Conservation (phyloP, 2,329 filamentous ascomycete species). For the Colletotrichum agaves region DNA sequence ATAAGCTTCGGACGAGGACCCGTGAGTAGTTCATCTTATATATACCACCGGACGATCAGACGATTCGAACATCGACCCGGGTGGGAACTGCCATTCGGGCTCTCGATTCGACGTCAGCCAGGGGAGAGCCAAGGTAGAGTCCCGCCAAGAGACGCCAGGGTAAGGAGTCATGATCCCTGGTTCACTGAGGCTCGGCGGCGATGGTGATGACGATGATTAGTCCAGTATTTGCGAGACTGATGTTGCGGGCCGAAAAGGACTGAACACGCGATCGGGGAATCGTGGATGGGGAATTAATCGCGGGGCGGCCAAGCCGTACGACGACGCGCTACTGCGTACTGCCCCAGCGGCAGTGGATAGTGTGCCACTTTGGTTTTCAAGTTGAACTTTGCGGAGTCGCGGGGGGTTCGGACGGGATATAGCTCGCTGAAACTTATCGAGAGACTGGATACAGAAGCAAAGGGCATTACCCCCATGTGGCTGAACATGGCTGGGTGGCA, state of each 20-base stretch:
- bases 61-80: not conserved
- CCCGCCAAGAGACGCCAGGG: conserved; percentile 18
- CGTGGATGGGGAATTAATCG: conserved; percentile 24
- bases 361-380: conserved; percentile 14
- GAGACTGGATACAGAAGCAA: not conserved
- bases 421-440: conserved; percentile 30
- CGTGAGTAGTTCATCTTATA: conserved; percentile 31
- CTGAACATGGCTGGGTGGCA: no score
- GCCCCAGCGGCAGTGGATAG: conserved; percentile 16
- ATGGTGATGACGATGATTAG: conserved; percentile 15
- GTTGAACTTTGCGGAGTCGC: conserved; percentile 27
- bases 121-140: conserved; percentile 26
- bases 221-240: conserved; percentile 12
- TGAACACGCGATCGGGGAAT: conserved; percentile 7
- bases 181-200: conserved; percentile 20
- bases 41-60: conserved; percentile 9
- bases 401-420: conserved; percentile 27
- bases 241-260: conserved; percentile 18
- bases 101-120: conserved; percentile 31
- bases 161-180: conserved; percentile 32
- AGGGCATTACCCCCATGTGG: no score
- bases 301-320: conserved; percentile 31
- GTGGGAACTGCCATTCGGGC: conserved; percentile 5
- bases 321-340: conserved; percentile 13
- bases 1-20: not conserved